Percentiles rank a stretch among this genome's conserved stretches.
These are phyloP conservation scores for Podaxis sp. DNA, from an alignment of 768 basidiomycete species.

Conservation along the genomic window DNA sequence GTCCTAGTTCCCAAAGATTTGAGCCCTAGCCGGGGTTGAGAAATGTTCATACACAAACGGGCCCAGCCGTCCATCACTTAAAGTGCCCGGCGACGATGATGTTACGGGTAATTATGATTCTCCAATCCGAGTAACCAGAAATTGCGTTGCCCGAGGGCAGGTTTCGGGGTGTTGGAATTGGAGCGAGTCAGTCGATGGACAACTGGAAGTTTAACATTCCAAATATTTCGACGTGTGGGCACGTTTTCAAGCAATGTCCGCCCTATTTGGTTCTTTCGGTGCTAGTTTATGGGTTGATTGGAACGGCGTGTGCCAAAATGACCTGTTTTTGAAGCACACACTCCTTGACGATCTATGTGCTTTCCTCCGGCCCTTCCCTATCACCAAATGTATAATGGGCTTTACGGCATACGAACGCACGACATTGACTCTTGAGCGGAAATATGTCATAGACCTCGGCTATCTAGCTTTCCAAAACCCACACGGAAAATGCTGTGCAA, in stretches of 20 bases:
- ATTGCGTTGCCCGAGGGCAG: not conserved
- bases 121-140: not conserved
- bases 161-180: not conserved
- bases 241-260: conserved; percentile 56
- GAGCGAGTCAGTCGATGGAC: conserved; percentile 43
- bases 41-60: conserved; percentile 52
- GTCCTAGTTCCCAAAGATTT: not conserved
- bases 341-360: conserved; percentile 57
- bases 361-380: conserved; percentile 67
- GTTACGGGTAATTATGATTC: not conserved
- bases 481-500: conserved; percentile 61
- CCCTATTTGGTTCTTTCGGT: conserved; percentile 53
- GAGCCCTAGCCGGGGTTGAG: conserved; percentile 26
- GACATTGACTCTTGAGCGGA: conserved; percentile 59
- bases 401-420: conserved; percentile 64
- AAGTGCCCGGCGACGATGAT: not conserved
- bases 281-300: conserved; percentile 51
- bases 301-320: conserved; percentile 48
- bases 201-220: not conserved
- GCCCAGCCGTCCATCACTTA: conserved; percentile 37
- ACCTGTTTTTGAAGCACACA: conserved; percentile 59
- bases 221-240: too few relatives aligned
- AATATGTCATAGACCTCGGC: conserved; percentile 63
- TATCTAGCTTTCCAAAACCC: conserved; percentile 60
- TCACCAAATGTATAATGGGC: conserved; percentile 56